phyloP scores from a whole-genome alignment of 345 rosid genomes.

The Pugionium cornutum region DNA sequence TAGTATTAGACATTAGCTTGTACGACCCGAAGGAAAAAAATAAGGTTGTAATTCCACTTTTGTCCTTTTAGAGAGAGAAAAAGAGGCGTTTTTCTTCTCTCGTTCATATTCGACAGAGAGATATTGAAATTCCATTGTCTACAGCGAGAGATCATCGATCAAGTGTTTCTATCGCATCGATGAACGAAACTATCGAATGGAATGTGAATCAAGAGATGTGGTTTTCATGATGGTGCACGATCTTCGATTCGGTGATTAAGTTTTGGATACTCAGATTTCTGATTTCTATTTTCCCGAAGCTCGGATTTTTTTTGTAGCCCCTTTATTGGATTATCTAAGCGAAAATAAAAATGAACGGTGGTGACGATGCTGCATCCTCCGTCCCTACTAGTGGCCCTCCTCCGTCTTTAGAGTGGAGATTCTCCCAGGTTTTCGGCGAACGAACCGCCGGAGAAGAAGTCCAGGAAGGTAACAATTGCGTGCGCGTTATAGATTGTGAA shows the following conservation, averaged over 20 bases:
- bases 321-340: constrained; percentile 37
- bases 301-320: constrained; percentile 27
- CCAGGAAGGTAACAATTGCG: constrained; percentile 58
- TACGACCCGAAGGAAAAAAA: constrained; percentile 21
- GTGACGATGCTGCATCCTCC: constrained; percentile 50
- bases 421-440: constrained; percentile 94
- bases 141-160: constrained; percentile 38
- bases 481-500: constrained; percentile 3
- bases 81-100: constrained; percentile 37
- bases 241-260: constrained; percentile 44
- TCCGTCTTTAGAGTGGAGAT: constrained; percentile 78
- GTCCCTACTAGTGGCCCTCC: constrained; percentile 44
- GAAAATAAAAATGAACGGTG: constrained; percentile 60
- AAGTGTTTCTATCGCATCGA: constrained; percentile 34
- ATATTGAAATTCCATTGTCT: constrained; percentile 25
- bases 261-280: constrained; percentile 42
- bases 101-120: constrained; percentile 37
- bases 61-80: constrained; percentile 44
- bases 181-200: constrained; percentile 33
- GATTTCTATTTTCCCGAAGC: constrained; percentile 31
- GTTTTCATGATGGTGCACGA: constrained; percentile 36
- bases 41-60: constrained; percentile 28
- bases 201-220: constrained; percentile 39
- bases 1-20: constrained; percentile 36
- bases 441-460: constrained; percentile 91